phyloP scores from a whole-genome alignment of 2,329 filamentous ascomycete genomes.

The Trichoderma sp. region DNA sequence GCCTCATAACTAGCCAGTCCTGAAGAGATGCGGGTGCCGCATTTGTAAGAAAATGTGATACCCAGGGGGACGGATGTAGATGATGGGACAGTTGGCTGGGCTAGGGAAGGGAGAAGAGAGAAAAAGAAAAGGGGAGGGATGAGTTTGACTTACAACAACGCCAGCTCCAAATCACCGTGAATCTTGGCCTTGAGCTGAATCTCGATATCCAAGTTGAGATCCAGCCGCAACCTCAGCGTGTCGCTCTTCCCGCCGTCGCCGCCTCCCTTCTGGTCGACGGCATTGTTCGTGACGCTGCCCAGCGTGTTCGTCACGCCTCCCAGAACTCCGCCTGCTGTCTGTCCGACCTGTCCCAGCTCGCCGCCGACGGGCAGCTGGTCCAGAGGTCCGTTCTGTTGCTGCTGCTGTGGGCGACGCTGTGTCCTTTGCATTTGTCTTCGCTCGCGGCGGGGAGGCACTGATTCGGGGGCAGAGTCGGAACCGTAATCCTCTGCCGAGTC shows the following conservation, averaged over 20 bases:
- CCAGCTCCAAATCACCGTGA: conserved; percentile 77
- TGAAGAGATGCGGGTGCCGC: conserved; percentile 16
- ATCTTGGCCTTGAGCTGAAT: conserved; percentile 84
- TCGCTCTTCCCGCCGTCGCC: conserved; percentile 52
- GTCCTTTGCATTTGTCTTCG: conserved; percentile 1
- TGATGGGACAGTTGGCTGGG: background rate
- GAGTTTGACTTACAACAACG: conserved; percentile 54
- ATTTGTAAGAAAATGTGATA: conserved; percentile 16
- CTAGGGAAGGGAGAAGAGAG: background rate
- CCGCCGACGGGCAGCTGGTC: conserved; percentile 40
- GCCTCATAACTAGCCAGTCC: conserved; percentile 19
- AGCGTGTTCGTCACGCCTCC: conserved; percentile 42
- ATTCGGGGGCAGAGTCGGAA: conserved; percentile 18
- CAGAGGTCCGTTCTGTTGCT: conserved; percentile 17
- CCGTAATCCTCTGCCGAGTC: conserved; percentile 11
- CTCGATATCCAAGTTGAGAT: conserved; percentile 80
- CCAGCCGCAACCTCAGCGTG: conserved; percentile 61
- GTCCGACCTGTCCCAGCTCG: conserved; percentile 34
- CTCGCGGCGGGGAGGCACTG: conserved; percentile 5
- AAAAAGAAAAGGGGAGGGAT: background rate
- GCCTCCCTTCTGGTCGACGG: conserved; percentile 34
- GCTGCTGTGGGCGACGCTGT: background rate
- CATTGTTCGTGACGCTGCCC: conserved; percentile 40
- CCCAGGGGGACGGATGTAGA: background rate
- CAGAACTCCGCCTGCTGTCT: conserved; percentile 38